Conservation (phyloP, 1,284 basidiomycete genomes). For the Microbotryum silenes-acaulis region DNA sequence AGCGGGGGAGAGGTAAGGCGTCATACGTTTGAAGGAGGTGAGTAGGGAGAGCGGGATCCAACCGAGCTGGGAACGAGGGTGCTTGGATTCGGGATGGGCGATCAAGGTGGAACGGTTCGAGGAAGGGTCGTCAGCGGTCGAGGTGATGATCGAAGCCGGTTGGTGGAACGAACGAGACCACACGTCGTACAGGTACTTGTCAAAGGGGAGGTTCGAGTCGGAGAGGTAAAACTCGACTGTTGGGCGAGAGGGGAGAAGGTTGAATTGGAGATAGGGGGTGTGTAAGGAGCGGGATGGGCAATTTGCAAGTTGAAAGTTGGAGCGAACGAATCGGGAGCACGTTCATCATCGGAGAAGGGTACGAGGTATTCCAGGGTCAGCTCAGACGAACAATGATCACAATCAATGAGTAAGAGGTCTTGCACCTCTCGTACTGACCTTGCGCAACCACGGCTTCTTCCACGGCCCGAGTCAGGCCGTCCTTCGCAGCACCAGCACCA, state of each 20-base stretch:
- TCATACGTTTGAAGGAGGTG: conserved; percentile 94
- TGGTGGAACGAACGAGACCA: conserved; percentile 25
- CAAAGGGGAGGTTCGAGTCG: conserved; percentile 90
- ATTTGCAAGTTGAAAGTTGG: not conserved
- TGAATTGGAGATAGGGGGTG: too few relatives aligned
- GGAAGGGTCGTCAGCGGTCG: conserved; percentile 29
- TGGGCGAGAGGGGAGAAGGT: not conserved
- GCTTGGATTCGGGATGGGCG: conserved; percentile 48
- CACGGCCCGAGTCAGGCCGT: not conserved
- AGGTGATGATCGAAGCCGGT: conserved; percentile 22
- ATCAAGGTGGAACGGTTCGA: conserved; percentile 51
- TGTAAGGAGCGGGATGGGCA: too few relatives aligned
- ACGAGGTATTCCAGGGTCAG: not conserved
- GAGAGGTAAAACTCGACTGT: conserved; percentile 96
- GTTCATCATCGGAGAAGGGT: not conserved
- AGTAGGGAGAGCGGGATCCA: conserved; percentile 87
- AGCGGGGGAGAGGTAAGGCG: conserved; percentile 50
- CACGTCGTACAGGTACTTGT: conserved; percentile 89
- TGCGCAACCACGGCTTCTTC: conserved; percentile 26
- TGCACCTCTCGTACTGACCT: conserved; percentile 10
- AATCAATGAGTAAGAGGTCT: not conserved
- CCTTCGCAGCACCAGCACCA: too few relatives aligned
- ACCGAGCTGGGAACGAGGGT: conserved; percentile 46
- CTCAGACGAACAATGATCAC: too few relatives aligned
- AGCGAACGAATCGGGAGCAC: not conserved